Base-by-base conservation (phyloP, 2,329 filamentous ascomycete species). In the Fragosphaeria purpurea region DNA sequence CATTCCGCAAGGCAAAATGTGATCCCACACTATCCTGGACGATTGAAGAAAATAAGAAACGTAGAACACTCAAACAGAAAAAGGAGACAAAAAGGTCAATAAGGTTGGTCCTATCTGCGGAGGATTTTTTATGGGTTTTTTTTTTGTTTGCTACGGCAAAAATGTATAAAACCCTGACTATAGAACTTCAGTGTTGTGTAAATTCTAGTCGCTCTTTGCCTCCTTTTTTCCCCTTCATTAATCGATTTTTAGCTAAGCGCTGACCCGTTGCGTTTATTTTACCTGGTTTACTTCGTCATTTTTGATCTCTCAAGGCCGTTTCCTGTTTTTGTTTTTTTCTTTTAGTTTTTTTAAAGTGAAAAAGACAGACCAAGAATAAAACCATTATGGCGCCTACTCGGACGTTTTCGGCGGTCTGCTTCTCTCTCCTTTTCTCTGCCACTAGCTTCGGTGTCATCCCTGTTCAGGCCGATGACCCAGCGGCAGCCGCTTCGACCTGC, bases 401-500 rank as follows among this genome's bases (percentile, higher is more conserved):
- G 35, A 40, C 31, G 10, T 22, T 49, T 30, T 34, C 44, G 43
- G 47, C 43, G 35, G 44, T 31, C 34, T 49, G 30, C 41, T 35
- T 44, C 22, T 32, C 42, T 6, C 31, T 46, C 22, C 4, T 22
- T 22, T 22, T 46, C 22, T 32, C 38, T 22, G 30, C 44, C 7
- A 35, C 13, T 8, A 7, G 38, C 13, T 41, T 41, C 38, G 12
- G 2, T 31, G 22, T 42, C 2, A 11, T 10, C 1, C 37, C 31
- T 8, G 7, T 50, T 5, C 39, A 10, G 6, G 40, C 41, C 44
- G 11, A 42, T 33, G 39, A 31, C 4, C 31, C 44, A 1, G 42
- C 41, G 6, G n/a, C 31, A 6, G 35, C 41, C 1, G 52, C 40
- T 2, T 4, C 30, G 13, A n/a, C 55, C 32, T 62, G 61, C 55